Percentiles rank a stretch among this genome's conserved stretches.
These are phyloP conservation scores for Calonectria ilicicola DNA, from an alignment of 2,329 filamentous ascomycete species.

Conservation along the genomic window DNA sequence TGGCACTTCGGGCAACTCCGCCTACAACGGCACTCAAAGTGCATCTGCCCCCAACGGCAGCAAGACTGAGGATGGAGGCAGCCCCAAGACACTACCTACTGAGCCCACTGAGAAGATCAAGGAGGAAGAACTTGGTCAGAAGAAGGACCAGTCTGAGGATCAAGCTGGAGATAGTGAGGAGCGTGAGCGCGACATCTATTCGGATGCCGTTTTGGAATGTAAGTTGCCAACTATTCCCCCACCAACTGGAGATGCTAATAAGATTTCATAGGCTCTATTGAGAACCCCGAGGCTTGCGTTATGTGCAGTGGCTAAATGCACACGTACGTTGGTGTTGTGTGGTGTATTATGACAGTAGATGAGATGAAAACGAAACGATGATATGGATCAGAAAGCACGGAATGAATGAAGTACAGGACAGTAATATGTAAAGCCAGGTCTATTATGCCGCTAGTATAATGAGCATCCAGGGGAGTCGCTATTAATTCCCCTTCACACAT, in stretches of 20 bases:
- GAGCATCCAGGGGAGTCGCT: slow-evolving; percentile 26
- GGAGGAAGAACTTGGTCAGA: slow-evolving; percentile 70
- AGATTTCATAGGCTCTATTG: slow-evolving; percentile 79
- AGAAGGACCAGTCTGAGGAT: slow-evolving; percentile 78
- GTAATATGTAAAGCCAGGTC: slow-evolving; percentile 39
- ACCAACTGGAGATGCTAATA: slow-evolving; percentile 45
- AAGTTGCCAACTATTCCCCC: slow-evolving; percentile 54
- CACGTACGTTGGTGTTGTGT: background rate
- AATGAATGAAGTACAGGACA: slow-evolving; percentile 33
- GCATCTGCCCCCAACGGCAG: slow-evolving; percentile 77
- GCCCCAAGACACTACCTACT: slow-evolving; percentile 80
- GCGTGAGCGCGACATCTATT: slow-evolving; percentile 93
- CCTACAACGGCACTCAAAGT: slow-evolving; percentile 59
- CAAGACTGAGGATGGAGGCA: slow-evolving; percentile 79
- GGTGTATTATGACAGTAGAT: slow-evolving; percentile 46
- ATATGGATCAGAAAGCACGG: slow-evolving; percentile 39
- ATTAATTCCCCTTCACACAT: slow-evolving; percentile 28
- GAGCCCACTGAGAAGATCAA: slow-evolving; percentile 74
- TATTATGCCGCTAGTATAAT: slow-evolving; percentile 28
- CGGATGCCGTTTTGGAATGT: slow-evolving; percentile 90
- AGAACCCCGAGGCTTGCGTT: slow-evolving; percentile 92
- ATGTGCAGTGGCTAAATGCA: slow-evolving; percentile 91
- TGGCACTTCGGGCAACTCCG: slow-evolving; percentile 50
- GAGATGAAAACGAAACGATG: slow-evolving; percentile 46
- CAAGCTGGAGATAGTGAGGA: slow-evolving; percentile 76